Base-by-base conservation (phyloP, 169 alveolate genomes). In the Babesia bovis region DNA sequence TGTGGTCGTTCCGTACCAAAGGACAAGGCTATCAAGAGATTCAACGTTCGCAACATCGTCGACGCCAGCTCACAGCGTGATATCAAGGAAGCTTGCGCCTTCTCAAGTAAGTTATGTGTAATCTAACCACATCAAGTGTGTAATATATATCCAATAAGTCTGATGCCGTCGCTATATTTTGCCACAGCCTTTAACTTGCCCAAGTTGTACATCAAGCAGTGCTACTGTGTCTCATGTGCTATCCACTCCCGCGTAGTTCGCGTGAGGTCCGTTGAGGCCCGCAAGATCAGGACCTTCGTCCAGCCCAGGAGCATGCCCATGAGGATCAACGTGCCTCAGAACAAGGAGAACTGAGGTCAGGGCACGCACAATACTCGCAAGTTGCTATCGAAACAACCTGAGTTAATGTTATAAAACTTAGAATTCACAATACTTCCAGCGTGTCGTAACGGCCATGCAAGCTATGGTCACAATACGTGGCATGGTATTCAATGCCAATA, bases 181-280 rank as follows among this genome's bases (percentile, higher is more conserved):
- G 40, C 33, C 56, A 42, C 66, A 72, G 94, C 93, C 32, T 93
- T 90, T 90, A 74, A 86, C 84, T 93, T 97, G 83, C 99, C 99
- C 30, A 97, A 96, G 92, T 92, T 98, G 87, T 98, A 96, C 95
- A 96, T 96, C 84, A 98, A 98, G 93, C 98, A 94, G 93, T 94
- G 96, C 79, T 98, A 98, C 90, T 98, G 99, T 94, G 96, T 98
- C 32, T 96, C 99, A 58, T 98, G 99, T 85, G 99, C 99, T 45
- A 97, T 98, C 86, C 99, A 97, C 96, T 96, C 99, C 57, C 96
- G 99, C 61, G 96, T 97, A 60, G 99, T 98, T 32, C 95, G 99
- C 66, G 98, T 94, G 36, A 82, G 98, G 72, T 87, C 94, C 61
- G 91, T 90, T 55, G 91, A 83, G 55, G 95, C 93, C 73, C 93